Percentiles rank a stretch among this genome's conserved stretches.
Conservation (phyloP, 1,139 yeast species). For the Hyphopichia khmerensis region DNA sequence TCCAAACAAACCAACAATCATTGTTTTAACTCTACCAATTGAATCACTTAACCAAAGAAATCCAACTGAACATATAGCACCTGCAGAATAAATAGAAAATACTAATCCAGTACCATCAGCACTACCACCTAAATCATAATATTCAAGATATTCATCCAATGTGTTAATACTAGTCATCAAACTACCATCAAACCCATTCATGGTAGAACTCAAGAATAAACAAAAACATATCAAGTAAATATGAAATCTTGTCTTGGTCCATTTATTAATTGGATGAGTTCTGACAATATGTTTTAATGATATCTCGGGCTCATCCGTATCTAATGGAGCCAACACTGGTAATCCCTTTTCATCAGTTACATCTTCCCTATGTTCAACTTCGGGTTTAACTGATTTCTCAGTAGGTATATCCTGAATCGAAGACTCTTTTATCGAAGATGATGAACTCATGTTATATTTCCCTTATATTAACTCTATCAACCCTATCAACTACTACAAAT, state of each 20-base stretch:
- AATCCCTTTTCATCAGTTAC: background rate
- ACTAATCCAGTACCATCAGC: slow-evolving; percentile 20
- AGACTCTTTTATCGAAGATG: background rate
- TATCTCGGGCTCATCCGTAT: background rate
- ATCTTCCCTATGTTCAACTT: background rate
- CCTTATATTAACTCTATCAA: background rate
- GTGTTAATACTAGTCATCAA: slow-evolving; percentile 14
- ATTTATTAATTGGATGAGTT: slow-evolving; percentile 4
- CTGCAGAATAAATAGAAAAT: slow-evolving; percentile 18
- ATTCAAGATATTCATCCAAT: slow-evolving; percentile 13
- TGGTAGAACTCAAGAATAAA: slow-evolving; percentile 2
- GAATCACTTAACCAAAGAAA: slow-evolving; percentile 15
- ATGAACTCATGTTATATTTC: background rate
- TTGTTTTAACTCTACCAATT: slow-evolving; percentile 11
- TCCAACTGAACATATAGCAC: slow-evolving; percentile 14
- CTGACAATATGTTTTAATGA: slow-evolving; percentile 3
- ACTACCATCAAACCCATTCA: slow-evolving; percentile 5
- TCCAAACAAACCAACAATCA: slow-evolving; percentile 15
- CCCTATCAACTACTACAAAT: too few relatives aligned
- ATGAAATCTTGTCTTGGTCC: slow-evolving; percentile 3
- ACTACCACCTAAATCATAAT: slow-evolving; percentile 12
- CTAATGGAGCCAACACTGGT: slow-evolving; percentile 3
- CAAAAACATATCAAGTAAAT: slow-evolving; percentile 4
- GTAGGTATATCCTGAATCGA: background rate
- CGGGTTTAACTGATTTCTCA: background rate